These are phyloP conservation scores for Oryza punctata DNA, from an alignment of 176 grass and related monocot genomes.

Conservation along the genomic window DNA sequence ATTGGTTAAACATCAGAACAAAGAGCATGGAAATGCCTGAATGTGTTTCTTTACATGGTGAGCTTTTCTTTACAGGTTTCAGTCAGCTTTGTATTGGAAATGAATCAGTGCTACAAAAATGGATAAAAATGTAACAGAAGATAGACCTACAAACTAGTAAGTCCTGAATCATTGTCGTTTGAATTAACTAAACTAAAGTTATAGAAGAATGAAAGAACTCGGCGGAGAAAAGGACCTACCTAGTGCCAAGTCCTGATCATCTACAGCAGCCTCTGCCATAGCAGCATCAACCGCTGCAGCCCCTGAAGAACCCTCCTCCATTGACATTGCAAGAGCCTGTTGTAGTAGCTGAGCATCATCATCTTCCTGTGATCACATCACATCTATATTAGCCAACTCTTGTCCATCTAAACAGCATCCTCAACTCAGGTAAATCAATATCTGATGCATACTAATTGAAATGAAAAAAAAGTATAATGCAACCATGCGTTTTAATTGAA, in stretches of 20 bases:
- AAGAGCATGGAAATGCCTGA: constrained; percentile 11
- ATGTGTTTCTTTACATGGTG: neutral
- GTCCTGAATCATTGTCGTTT: neutral
- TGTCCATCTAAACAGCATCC: neutral
- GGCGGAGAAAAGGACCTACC: constrained; percentile 48
- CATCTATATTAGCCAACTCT: constrained; percentile 33
- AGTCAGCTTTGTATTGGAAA: neutral
- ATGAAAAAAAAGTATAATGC: neutral
- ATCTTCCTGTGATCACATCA: constrained; percentile 57
- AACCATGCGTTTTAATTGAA: constrained; percentile 13
- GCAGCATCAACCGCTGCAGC: constrained; percentile 50
- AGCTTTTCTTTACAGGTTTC: neutral
- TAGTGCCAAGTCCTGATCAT: constrained; percentile 82
- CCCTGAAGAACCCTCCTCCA: constrained; percentile 66
- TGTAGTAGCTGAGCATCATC: constrained; percentile 72
- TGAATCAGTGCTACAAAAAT: neutral
- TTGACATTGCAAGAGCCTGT: constrained; percentile 91
- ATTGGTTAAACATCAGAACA: constrained; percentile 13
- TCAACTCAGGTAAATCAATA: constrained; percentile 27
- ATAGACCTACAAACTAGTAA: neutral
- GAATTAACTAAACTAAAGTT: neutral
- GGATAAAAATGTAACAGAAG: neutral
- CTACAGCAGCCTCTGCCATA: constrained; percentile 63
- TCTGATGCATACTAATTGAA: neutral
- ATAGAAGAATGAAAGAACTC: neutral